phyloP scores from a whole-genome alignment of 192 early-diverging fungal genomes.

The Coemansia sp. region DNA sequence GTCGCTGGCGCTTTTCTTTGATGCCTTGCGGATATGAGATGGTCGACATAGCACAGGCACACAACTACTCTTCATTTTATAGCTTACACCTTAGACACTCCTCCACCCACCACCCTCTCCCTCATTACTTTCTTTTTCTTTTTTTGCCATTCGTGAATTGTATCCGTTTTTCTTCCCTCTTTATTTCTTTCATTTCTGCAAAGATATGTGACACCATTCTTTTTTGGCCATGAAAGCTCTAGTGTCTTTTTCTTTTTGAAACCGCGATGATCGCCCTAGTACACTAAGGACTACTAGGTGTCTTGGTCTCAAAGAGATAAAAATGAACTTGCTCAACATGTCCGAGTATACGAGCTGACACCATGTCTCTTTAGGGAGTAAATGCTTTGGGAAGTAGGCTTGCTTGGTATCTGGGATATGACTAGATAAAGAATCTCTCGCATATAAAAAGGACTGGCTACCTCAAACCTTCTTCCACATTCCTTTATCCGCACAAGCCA shows the following conservation, averaged over 20 bases:
- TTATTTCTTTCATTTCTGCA: neutral
- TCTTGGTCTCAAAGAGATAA: neutral
- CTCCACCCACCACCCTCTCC: neutral
- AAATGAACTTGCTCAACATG: no score
- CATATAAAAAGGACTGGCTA: no score
- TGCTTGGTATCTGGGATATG: no score
- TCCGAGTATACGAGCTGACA: no score
- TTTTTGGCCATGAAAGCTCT: neutral
- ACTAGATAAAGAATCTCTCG: no score
- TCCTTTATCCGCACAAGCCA: neutral
- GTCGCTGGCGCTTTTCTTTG: slow-evolving; percentile 3
- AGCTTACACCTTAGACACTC: neutral
- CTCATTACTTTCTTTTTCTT: neutral
- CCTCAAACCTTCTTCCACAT: neutral
- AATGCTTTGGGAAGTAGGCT: no score
- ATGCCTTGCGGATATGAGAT: slow-evolving; percentile 16
- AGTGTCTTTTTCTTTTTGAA: neutral
- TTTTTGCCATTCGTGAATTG: slow-evolving; percentile 6
- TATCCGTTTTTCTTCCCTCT: neutral
- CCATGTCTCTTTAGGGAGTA: no score
- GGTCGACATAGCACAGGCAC: neutral
- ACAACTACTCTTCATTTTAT: neutral
- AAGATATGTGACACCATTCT: neutral
- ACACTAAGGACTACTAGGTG: neutral
- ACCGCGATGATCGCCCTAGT: neutral